phyloP scores from a whole-genome alignment of 148 eudicot species.

The Rheum nobile region DNA sequence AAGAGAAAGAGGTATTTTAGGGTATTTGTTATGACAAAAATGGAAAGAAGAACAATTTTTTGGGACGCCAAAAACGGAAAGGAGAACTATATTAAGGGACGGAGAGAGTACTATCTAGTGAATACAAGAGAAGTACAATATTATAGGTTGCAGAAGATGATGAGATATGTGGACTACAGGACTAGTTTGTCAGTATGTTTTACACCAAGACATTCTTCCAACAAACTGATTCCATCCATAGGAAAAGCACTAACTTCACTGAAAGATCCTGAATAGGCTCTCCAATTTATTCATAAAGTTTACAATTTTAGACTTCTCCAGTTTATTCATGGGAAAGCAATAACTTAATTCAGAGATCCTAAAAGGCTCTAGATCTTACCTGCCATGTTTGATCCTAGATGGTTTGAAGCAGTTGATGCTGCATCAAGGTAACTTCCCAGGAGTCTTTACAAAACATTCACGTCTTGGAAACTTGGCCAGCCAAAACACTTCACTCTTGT shows the following conservation, averaged over 20 bases:
- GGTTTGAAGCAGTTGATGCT: not conserved
- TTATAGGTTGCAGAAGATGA: not conserved
- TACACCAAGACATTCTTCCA: not conserved
- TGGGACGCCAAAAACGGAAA: too few species aligned
- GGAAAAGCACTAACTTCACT: too few species aligned
- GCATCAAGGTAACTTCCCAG: not conserved
- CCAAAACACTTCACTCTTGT: not conserved
- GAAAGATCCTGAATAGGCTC: not conserved
- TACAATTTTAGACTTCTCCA: not conserved
- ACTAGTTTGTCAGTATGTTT: too few species aligned
- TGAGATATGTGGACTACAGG: not conserved
- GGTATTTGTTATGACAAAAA: too few species aligned
- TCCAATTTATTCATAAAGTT: not conserved
- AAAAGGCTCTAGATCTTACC: not conserved
- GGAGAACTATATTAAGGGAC: too few species aligned
- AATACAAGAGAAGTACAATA: not conserved
- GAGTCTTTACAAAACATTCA: not conserved
- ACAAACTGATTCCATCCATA: not conserved
- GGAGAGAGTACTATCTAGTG: too few species aligned
- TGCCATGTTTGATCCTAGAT: not conserved
- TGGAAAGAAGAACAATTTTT: too few species aligned
- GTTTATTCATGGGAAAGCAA: not conserved
- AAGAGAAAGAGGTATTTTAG: too few species aligned
- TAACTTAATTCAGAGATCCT: not conserved
- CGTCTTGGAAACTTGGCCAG: not conserved